These are phyloP conservation scores for Fusarium domesticum DNA, from an alignment of 2,329 filamentous ascomycete species.

Conservation along the genomic window DNA sequence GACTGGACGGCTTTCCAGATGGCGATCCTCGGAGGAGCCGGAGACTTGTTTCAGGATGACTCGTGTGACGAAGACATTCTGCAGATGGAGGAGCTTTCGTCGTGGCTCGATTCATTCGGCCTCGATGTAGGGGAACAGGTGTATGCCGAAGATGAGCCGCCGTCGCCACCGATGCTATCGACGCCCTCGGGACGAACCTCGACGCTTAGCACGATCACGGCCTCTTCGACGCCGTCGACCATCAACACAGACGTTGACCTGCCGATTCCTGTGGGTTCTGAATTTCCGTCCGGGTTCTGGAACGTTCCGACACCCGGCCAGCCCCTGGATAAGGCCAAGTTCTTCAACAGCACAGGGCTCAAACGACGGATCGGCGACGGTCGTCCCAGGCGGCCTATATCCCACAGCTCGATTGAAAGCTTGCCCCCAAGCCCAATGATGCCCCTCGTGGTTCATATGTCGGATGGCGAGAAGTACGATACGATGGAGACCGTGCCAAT, in stretches of 20 bases:
- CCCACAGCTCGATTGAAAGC: constrained; percentile 34
- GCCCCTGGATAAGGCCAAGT: constrained; percentile 32
- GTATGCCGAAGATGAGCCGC: constrained; percentile 23
- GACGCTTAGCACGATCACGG: constrained; percentile 11
- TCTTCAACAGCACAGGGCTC: constrained; percentile 31
- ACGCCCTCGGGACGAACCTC: constrained; percentile 5
- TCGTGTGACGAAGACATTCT: constrained; percentile 46
- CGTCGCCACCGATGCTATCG: constrained; percentile 20
- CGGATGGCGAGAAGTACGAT: constrained; percentile 33
- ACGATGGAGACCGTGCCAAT: constrained; percentile 45
- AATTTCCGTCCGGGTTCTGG: constrained; percentile 36
- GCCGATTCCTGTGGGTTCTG: constrained; percentile 37
- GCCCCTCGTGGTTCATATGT: constrained; percentile 42
- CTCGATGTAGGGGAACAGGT: constrained; percentile 45
- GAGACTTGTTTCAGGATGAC: constrained; percentile 46
- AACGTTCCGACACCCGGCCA: constrained; percentile 26
- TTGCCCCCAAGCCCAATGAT: constrained; percentile 51
- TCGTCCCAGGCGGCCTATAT: constrained; percentile 31
- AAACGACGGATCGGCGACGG: constrained; percentile 39
- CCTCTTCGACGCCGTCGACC: constrained; percentile 30
- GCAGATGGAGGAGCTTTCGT: constrained; percentile 41
- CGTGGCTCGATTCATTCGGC: constrained; percentile 52
- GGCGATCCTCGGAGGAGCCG: constrained; percentile 57
- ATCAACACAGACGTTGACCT: constrained; percentile 36
- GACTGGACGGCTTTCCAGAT: constrained; percentile 67